Evolutionary conservation across 305 asterid genomes (phyloP).

Genomic region (Andrographis paniculata): DNA sequence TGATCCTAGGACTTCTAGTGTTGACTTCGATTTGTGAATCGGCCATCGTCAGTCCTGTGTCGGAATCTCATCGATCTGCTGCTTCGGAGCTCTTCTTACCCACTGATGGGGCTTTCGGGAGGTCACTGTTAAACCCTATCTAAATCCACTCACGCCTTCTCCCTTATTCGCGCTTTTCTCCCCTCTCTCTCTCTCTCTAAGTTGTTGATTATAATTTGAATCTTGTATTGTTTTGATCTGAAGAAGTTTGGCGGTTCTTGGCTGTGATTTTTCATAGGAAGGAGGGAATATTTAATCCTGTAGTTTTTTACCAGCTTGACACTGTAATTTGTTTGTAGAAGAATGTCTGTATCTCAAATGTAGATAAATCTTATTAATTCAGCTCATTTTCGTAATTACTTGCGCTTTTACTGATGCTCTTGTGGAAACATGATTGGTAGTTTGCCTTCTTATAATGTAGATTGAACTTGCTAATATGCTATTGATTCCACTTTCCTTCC

Average conservation of each 20-base stretch:
- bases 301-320: no score
- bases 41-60: constrained; percentile 58
- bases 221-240: not conserved
- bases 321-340: no score
- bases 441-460: not conserved
- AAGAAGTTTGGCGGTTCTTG: not conserved
- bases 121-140: constrained; percentile 46
- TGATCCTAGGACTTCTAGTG: constrained; percentile 35
- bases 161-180: constrained; percentile 10
- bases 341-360: no score
- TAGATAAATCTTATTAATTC: no score
- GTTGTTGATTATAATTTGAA: no score
- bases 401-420: not conserved
- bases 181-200: not conserved
- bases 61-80: constrained; percentile 83
- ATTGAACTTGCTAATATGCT: not conserved
- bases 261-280: no score
- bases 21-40: constrained; percentile 55
- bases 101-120: constrained; percentile 54
- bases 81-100: constrained; percentile 57
- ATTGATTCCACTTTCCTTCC: not conserved
- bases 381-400: constrained; percentile 11
- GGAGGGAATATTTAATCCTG: no score
- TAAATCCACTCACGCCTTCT: constrained; percentile 11
- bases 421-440: constrained; percentile 1